phyloP scores from a whole-genome alignment of 306 rosid genomes.

The Lathyrus sativus region DNA sequence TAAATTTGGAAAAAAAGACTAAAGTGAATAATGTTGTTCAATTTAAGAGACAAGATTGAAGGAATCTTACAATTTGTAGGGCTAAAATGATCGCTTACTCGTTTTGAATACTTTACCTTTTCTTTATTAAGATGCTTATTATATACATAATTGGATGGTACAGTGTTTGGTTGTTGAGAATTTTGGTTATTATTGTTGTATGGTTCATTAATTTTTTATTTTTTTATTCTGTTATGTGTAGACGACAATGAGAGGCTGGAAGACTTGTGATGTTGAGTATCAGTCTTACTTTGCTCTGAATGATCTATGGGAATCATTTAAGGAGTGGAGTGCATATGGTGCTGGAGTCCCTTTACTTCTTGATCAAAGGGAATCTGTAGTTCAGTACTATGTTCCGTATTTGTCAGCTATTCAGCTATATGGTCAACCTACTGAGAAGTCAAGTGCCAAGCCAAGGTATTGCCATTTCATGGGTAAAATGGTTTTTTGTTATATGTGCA shows the following conservation, averaged over 20 bases:
- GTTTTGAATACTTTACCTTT: neutral
- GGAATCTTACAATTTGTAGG: neutral
- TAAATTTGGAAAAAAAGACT: neutral
- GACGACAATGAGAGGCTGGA: constrained; percentile 85
- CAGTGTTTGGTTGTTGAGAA: neutral
- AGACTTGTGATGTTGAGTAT: constrained; percentile 75
- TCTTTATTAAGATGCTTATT: neutral
- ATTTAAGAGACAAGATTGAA: neutral
- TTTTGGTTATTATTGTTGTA: constrained; percentile 11
- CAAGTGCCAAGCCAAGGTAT: constrained; percentile 71
- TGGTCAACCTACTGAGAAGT: constrained; percentile 55
- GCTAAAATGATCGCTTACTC: neutral
- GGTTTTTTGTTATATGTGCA: constrained; percentile 7
- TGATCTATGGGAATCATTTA: constrained; percentile 91
- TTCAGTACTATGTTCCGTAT: constrained; percentile 91
- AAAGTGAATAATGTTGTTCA: neutral
- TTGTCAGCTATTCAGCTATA: constrained; percentile 87
- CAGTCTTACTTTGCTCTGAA: constrained; percentile 73
- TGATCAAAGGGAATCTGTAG: constrained; percentile 67
- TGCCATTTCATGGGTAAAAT: neutral
- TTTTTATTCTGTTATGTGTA: constrained; percentile 44
- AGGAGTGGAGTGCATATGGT: constrained; percentile 95
- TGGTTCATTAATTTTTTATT: neutral
- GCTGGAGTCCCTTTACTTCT: constrained; percentile 87
- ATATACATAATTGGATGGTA: neutral